phyloP scores from a whole-genome alignment of 225 moss, liverwort and hornwort species.

The Rhytidiadelphus loreus region DNA sequence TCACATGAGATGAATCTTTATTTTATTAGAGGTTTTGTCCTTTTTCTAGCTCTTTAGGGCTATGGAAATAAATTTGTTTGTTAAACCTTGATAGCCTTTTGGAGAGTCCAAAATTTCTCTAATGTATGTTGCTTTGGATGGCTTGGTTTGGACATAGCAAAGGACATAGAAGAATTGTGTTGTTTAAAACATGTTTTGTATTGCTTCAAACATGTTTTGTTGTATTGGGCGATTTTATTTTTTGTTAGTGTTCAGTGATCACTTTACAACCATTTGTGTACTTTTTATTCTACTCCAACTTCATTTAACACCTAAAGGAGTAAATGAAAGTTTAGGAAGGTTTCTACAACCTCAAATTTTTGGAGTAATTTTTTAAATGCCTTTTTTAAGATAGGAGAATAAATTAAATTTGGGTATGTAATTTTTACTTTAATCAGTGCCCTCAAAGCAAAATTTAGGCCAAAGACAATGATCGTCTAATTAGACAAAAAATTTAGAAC shows the following conservation, averaged over 20 bases:
- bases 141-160: too few relatives aligned
- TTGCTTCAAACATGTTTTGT: background rate
- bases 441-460: rapidly evolving
- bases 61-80: too few relatives aligned
- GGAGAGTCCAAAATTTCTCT: too few relatives aligned
- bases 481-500: too few relatives aligned
- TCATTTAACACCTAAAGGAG: too few relatives aligned
- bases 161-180: background rate
- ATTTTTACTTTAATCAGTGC: background rate
- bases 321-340: background rate
- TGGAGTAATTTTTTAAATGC: rapidly evolving
- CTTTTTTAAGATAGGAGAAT: background rate
- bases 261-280: background rate
- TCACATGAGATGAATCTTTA: too few relatives aligned
- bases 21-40: too few relatives aligned
- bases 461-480: too few relatives aligned
- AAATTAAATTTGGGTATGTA: background rate
- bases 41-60: too few relatives aligned
- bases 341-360: background rate
- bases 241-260: background rate
- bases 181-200: rapidly evolving
- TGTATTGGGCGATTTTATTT: background rate
- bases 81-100: too few relatives aligned
- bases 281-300: background rate
- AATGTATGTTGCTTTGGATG: background rate